Evolutionary conservation across 2,329 filamentous ascomycete species (phyloP), one percentile per base, ranked within the genome.

Genomic region (Pseudogymnoascus verrucosus): DNA sequence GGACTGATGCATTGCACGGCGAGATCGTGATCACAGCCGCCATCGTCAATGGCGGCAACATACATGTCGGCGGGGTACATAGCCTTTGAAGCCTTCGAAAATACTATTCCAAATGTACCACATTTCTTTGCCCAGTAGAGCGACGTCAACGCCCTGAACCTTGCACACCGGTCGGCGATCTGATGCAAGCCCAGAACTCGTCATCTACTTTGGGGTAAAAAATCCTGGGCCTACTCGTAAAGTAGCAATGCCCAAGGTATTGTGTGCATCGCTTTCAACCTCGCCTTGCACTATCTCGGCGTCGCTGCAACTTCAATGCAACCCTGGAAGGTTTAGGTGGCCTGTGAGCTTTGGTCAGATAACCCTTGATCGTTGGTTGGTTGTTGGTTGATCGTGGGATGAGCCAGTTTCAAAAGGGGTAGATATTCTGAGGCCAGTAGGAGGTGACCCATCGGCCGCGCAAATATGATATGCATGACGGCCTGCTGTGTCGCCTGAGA

Each of bases 11-110:
- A 57, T 57, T 57, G n/a, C 51, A 57, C 51, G 51, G 51, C 51
- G 51, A 57, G 51, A 57, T 57, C 51, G 51, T 57, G 51, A 36
- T 57, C 28, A 57, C 51, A 57, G 51, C 51, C 51, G 51, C 51
- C 51, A 57, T 57, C 51, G 51, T 57, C 28, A 57, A 57, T 57
- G 51, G 51, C 51, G 51, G 51, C 51, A 57, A 34, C 28, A 57
- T 36, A 57, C 51, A 57, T 57, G 5, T 21, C 51, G 51, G 51
- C 51, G 51, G 28, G 51, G 51, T 57, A 57, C 51, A 57, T 57
- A 14, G 28, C 51, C 10, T 57, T 14, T 57, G 28, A 34, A 57
- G 28, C n/a, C 28, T 57, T 21, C 21, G 28, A 21, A 21, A 19
- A 16, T 34, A 11, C 16, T 57, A 57, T 57, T 57, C 26, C 51